phyloP scores from a whole-genome alignment of 169 alveolate species.

The Theileria parva region DNA sequence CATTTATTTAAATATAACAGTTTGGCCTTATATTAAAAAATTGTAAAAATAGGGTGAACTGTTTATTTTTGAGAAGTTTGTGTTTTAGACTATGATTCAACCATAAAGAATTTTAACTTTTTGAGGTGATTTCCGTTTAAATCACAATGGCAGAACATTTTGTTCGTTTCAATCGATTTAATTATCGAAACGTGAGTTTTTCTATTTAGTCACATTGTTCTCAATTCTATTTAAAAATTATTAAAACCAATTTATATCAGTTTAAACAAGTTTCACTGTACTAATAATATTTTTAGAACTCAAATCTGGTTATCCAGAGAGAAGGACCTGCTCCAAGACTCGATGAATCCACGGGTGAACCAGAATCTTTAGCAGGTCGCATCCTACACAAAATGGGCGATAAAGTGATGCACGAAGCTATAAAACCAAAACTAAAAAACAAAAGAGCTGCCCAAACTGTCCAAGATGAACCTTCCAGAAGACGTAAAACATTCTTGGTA shows the following conservation, averaged over 20 bases:
- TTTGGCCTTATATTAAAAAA: not conserved
- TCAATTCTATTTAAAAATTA: not conserved
- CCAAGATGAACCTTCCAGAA: conserved; percentile 38
- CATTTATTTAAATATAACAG: not conserved
- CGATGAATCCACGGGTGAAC: conserved; percentile 95
- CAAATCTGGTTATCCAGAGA: conserved; percentile 85
- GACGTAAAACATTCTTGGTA: conserved; percentile 61
- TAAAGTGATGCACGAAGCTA: conserved; percentile 76
- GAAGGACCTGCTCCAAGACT: conserved; percentile 81
- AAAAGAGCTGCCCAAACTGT: conserved; percentile 20
- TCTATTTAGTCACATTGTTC: not conserved
- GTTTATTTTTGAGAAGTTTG: not conserved
- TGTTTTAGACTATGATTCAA: not conserved
- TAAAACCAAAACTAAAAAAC: conserved; percentile 33
- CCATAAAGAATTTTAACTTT: conserved; percentile 2
- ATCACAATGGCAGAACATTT: conserved; percentile 89
- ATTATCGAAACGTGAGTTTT: conserved; percentile 78
- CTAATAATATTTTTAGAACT: conserved; percentile 69
- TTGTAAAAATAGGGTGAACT: not conserved
- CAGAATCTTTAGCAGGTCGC: conserved; percentile 91
- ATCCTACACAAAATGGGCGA: conserved; percentile 91
- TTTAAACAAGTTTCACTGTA: not conserved
- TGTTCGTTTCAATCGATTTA: conserved; percentile 90
- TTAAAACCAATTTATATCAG: too few relatives aligned
- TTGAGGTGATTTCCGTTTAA: not conserved